Base-by-base conservation (phyloP, 148 eudicot species). In the Cornus florida region DNA sequence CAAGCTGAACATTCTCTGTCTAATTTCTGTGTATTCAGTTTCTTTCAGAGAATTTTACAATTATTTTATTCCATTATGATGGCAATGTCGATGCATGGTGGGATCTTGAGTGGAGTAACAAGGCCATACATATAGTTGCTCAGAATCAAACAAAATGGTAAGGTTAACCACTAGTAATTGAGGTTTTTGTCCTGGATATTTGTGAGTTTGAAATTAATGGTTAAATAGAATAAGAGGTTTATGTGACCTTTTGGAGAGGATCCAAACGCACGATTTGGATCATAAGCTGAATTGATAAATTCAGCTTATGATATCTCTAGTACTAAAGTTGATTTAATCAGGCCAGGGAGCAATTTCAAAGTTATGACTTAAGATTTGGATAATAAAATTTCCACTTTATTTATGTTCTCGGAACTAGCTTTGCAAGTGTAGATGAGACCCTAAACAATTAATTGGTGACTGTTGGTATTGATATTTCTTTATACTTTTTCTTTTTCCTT, bases 71-170 rank as follows among this genome's bases (percentile, higher is more conserved):
- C 83, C 98, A 95, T 84, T 95, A 95, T 78, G 98, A 95, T 80
- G 97, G 97, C 60, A 90, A 93, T 76, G 70, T 88, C 76, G 87
- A 89, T 74, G 97, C 91, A 53, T 95, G 98, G 98, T 83, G 80
- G 87, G 92, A 93, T 86, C 90, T 93, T 75, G 84, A 82, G 53
- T 95, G 98, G 98, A 91, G 88, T 82, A 88, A 87, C 77, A 80
- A 86, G 66, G 95, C 98, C 68, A 85, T 90, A 81, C 97, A 95
- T 83, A 71, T 95, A 73, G 91, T 84, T 70, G 98, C 93, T 48
- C 82, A 89, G 59, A 95, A 93, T 86, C 98, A 95, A 89, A 95
- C 98, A 85, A 95, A 95, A 82, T 95, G 98, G 98, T 93, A 83
- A 75, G 82, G 57, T 71, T 23, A 39, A 56, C 23, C 4, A 31